phyloP scores from a whole-genome alignment of 2,329 filamentous ascomycete species.

The Gnomoniopsis sp. region DNA sequence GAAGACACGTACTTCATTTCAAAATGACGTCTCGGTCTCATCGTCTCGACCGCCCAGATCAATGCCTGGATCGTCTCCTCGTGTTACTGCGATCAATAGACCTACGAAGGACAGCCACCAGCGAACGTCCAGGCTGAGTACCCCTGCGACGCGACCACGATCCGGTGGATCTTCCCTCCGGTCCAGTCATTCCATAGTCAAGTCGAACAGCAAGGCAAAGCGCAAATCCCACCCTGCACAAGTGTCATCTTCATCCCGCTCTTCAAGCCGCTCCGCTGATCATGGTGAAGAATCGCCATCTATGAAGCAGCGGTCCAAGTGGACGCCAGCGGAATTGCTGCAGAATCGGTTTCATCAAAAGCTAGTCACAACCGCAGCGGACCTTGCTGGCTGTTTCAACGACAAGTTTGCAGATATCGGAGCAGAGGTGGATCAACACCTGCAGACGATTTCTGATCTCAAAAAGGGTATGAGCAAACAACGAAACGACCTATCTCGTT shows the following conservation, averaged over 20 bases:
- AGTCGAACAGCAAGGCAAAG: slow-evolving; percentile 10
- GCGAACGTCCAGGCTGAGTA: neutral
- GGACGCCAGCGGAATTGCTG: neutral
- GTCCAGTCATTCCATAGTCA: neutral
- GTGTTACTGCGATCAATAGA: neutral
- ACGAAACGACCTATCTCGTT: neutral
- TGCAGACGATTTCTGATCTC: slow-evolving; percentile 3
- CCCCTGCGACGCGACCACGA: neutral
- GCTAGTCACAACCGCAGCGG: neutral
- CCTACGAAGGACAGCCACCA: slow-evolving; percentile 1
- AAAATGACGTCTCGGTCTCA: slow-evolving; percentile 15
- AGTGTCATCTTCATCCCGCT: neutral
- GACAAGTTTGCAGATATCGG: neutral
- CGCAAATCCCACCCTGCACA: neutral
- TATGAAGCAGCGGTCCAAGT: neutral
- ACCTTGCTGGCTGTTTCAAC: slow-evolving; percentile 7
- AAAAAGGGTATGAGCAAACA: slow-evolving; percentile 1
- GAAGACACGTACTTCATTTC: slow-evolving; percentile 8
- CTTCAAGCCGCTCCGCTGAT: neutral
- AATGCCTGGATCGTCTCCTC: neutral
- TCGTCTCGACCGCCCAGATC: neutral
- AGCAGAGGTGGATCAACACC: neutral
- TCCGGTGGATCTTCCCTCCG: neutral
- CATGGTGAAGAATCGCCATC: slow-evolving; percentile 1
- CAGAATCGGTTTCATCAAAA: neutral